Percentiles rank a stretch among this genome's conserved stretches.
Conservation (phyloP, 345 rosid species). For the Hypericum androsaemum region DNA sequence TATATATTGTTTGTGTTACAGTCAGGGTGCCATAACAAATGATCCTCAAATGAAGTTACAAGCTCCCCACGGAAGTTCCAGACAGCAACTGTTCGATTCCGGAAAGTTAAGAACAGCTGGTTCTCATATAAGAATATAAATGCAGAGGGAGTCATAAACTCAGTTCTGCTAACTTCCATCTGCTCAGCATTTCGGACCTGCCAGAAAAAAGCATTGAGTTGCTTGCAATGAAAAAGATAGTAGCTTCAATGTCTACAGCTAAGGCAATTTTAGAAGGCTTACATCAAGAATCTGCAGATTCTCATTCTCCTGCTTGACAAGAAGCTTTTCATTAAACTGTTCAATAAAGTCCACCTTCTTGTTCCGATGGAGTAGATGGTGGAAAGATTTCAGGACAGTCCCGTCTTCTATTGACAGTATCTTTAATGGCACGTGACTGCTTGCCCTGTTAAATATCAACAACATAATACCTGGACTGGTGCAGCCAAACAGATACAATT, state of each 20-base stretch:
- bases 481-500: constrained; percentile 9
- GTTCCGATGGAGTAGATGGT: constrained; percentile 85
- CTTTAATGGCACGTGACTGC: constrained; percentile 70
- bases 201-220: constrained; percentile 1
- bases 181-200: constrained; percentile 72
- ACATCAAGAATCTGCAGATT: constrained; percentile 97
- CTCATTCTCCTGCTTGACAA: constrained; percentile 96
- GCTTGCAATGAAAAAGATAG: background rate
- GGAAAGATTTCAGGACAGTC: constrained; percentile 77
- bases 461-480: constrained; percentile 95
- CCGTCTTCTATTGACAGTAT: constrained; percentile 97
- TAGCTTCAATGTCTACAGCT: background rate
- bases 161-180: constrained; percentile 72
- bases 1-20: constrained; percentile 94
- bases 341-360: constrained; percentile 98
- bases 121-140: constrained; percentile 90
- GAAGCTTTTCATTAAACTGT: constrained; percentile 96
- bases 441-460: constrained; percentile 73
- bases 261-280: constrained; percentile 17
- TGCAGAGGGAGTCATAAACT: constrained; percentile 94
- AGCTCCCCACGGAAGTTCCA: constrained; percentile 98
- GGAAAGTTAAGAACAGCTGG: constrained; percentile 86
- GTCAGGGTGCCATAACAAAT: constrained; percentile 91
- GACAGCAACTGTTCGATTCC: constrained; percentile 75
- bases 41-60: constrained; percentile 96